Conservation (phyloP, 1,284 basidiomycete species). For the Ganoderma multipileum region DNA sequence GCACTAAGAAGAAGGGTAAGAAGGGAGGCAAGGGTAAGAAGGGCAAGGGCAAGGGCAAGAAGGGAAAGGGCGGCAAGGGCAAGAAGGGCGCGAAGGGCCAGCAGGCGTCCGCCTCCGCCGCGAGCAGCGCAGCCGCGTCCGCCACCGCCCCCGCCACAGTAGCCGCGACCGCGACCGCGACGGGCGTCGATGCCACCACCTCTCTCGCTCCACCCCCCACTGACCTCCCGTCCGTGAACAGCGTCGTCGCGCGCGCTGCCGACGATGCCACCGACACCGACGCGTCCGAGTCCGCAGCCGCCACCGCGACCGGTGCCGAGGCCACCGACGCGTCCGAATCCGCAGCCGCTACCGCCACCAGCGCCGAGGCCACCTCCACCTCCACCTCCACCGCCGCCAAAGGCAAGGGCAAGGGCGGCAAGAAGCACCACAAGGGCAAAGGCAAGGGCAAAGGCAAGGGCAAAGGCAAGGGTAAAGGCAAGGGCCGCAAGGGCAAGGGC, state of each 20-base stretch:
- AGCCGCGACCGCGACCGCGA: no score
- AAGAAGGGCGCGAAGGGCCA: no score
- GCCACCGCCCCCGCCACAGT: not conserved
- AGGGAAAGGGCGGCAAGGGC: no score
- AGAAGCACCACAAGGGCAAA: not conserved
- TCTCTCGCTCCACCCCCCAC: not conserved
- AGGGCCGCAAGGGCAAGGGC: not conserved
- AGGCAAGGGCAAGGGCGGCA: not conserved
- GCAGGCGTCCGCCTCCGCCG: not conserved
- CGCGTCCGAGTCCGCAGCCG: constrained; percentile 7
- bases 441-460: not conserved
- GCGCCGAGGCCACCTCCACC: no score
- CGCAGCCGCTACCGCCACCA: no score
- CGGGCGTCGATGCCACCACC: no score
- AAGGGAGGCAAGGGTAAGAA: not conserved
- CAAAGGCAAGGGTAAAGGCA: not conserved
- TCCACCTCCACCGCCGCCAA: not conserved
- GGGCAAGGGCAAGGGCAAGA: not conserved
- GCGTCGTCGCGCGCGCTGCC: not conserved
- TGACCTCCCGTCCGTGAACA: not conserved
- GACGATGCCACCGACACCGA: not conserved
- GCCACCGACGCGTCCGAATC: not conserved
- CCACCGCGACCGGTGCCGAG: not conserved
- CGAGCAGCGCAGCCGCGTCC: constrained; percentile 6
- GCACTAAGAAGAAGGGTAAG: not conserved